Base-by-base conservation (phyloP, 495 filamentous ascomycete species). In the Tricharina praecox region DNA sequence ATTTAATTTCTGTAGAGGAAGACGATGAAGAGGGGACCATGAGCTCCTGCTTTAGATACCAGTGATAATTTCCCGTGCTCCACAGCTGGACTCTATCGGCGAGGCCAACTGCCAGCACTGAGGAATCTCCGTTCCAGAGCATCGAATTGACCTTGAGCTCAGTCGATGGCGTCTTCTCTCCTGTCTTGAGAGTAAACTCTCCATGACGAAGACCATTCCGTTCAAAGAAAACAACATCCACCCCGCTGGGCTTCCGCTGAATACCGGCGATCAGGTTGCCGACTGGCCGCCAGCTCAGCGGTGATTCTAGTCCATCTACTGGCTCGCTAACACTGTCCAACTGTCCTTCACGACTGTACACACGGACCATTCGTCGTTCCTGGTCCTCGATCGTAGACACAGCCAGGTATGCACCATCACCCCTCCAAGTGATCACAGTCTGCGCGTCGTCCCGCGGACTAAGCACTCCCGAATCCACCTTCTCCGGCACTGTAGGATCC, bases 51-150 rank as follows among this genome's bases (percentile, higher is more conserved):
- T 96, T 97, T n/a, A 96, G 67, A 59, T 96, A 96, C 70, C 86
- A 96, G 57, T 97, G 82, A 56, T 97, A 97, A 60, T 97, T 97
- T 7, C 86, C 82, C 69, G 80, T 90, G 1, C 83, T 92, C 87
- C 90, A 97, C n/a, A 96, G 66, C 54, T 97, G 90, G 13, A 88
- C 66, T 33, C 78, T 71, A 52, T 93, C 77, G 34, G 67, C 66
- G 56, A 86, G 75, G 18, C 70, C 70, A 8, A 95, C 78, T 2
- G 90, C 90, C 19, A 97, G 71, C 11, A 93, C 83, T 3, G 80
- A 83, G 0, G 90, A 96, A 56, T 96, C 88, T 13, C 76, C 64
- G 51, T 94, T 96, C 90, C 90, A 97, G 45, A 72, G 68, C 4
- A 97, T 61, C 23, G 18, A 18, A 0, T 67, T 62, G 34, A 95